A percentile compares a stretch with the other conserved stretches of the same genome.
These are phyloP conservation scores for Cytospora leucostoma DNA, from an alignment of 2,329 filamentous ascomycete genomes.

Conservation along the genomic window DNA sequence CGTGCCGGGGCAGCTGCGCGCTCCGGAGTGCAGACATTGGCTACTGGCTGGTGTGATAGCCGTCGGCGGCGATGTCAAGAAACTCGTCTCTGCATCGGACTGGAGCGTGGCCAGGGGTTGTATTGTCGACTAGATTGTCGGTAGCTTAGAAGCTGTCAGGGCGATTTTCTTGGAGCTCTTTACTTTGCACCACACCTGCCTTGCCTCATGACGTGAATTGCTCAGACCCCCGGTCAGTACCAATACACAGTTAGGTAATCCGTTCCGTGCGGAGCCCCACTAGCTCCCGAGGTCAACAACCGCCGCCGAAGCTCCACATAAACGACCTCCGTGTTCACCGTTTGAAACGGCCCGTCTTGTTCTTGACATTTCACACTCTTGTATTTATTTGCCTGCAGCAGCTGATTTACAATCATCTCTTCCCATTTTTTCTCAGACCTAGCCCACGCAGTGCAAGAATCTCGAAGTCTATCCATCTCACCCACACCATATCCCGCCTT, in stretches of 20 bases:
- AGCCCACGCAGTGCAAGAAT: not conserved
- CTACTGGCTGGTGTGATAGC: not conserved
- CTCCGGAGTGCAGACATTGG: constrained; percentile 21
- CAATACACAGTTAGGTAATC: not conserved
- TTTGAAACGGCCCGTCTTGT: not conserved
- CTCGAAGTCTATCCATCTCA: not conserved
- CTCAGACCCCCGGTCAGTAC: not conserved
- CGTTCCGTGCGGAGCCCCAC: not conserved
- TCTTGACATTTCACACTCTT: not conserved
- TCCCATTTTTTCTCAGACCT: too few relatives aligned
- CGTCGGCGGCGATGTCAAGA: not conserved
- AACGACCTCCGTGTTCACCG: constrained; percentile 13
- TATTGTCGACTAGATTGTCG: not conserved
- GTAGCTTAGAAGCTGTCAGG: not conserved
- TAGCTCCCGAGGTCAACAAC: constrained; percentile 12
- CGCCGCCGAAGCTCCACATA: constrained; percentile 6
- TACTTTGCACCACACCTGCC: not conserved
- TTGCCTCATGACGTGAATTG: constrained; percentile 19
- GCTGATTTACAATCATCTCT: not conserved
- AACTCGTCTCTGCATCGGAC: not conserved
- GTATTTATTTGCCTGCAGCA: not conserved
- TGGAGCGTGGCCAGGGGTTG: not conserved
- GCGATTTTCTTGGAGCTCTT: constrained; percentile 18
- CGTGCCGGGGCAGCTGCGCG: constrained; percentile 20
- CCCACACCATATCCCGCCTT: not conserved